Percentiles rank a stretch among this genome's conserved stretches.
Evolutionary conservation across 1,139 yeast species (phyloP).

Genomic region (Blastobotrys capitulatus): DNA sequence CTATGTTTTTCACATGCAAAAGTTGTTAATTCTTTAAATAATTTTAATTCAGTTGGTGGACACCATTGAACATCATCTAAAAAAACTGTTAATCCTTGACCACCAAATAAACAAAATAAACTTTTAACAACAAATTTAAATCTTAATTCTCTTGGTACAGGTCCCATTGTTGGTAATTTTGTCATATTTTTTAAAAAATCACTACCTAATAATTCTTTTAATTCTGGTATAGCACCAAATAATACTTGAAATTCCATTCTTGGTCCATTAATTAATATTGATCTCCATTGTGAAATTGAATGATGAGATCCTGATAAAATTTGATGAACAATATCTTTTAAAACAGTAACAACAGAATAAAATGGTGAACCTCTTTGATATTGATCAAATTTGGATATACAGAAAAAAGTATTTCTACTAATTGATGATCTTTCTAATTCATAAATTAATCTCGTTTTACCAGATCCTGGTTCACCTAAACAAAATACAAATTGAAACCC

Average conservation of each 20-base stretch:
- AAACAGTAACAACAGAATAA: conserved; percentile 35
- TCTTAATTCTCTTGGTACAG: conserved; percentile 38
- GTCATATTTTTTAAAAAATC: conserved; percentile 33
- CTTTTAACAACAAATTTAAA: conserved; percentile 43
- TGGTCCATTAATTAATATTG: conserved; percentile 38
- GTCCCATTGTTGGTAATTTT: conserved; percentile 25
- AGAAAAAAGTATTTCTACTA: conserved; percentile 38
- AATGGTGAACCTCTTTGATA: conserved; percentile 35
- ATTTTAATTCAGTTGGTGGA: conserved; percentile 28
- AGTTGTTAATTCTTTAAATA: conserved; percentile 26
- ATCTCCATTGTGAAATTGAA: conserved; percentile 42
- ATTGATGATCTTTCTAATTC: conserved; percentile 40
- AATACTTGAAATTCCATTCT: conserved; percentile 43
- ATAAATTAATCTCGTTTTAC: conserved; percentile 44
- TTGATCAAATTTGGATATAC: conserved; percentile 41
- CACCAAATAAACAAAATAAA: conserved; percentile 41
- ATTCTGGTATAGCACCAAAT: conserved; percentile 43
- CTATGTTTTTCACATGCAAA: conserved; percentile 26
- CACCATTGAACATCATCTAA: conserved; percentile 50
- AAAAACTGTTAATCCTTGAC: conserved; percentile 43
- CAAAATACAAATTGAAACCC: conserved; percentile 37
- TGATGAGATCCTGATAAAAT: conserved; percentile 40
- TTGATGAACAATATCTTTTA: conserved; percentile 41
- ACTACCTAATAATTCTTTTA: conserved; percentile 42
- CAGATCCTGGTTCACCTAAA: conserved; percentile 45